Evolutionary conservation across 2,329 filamentous ascomycete genomes (phyloP), one percentile per base, ranked within the genome.

Genomic region (Sphaerostilbella broomeana): DNA sequence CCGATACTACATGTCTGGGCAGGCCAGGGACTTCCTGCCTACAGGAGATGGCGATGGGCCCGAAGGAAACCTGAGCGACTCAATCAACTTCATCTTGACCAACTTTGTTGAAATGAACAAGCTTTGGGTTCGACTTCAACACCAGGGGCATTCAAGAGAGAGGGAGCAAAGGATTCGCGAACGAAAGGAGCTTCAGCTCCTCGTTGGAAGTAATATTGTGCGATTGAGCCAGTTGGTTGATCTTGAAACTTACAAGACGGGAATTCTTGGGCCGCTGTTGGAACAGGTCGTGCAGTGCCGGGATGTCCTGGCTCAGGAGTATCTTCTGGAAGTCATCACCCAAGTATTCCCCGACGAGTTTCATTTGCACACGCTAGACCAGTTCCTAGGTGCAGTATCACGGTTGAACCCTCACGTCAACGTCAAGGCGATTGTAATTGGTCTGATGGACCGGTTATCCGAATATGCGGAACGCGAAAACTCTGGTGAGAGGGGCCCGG

Each of bases 51-150:
- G 87, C 35, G 90, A 97, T 43, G 92, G 92, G 0, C 88, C 90
- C 2, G 89, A 97, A 61, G 92, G 92, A 35, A 97, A 95, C 55
- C 69, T 97, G 34, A 87, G 94, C 61, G 92, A 98, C 65, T 95
- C 89, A 24, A 95, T 98, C 67, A 95, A 87, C 68, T 98, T 98
- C 59, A 84, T 97, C 40, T 69, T 98, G 57, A 98, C 92, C 45
- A 98, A 98, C 56, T 98, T 98, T 58, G 92, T 98, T 52, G 92
- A 98, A 67, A 98, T 98, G 92, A 98, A 98, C 68, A 98, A 98
- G 73, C 74, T 98, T 22, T 98, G 92, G 92, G 92, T 98, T 47
- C 82, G 92, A 29, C 69, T 97, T 57, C 92, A 98, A 61, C 92
- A 98, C 62, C 92, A 98, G 60, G 92, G 92, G 18, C 92, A 95